Evolutionary conservation across 768 basidiomycete genomes (phyloP), one percentile per base, ranked within the genome.

Genomic region (Phylloporus arenicola): DNA sequence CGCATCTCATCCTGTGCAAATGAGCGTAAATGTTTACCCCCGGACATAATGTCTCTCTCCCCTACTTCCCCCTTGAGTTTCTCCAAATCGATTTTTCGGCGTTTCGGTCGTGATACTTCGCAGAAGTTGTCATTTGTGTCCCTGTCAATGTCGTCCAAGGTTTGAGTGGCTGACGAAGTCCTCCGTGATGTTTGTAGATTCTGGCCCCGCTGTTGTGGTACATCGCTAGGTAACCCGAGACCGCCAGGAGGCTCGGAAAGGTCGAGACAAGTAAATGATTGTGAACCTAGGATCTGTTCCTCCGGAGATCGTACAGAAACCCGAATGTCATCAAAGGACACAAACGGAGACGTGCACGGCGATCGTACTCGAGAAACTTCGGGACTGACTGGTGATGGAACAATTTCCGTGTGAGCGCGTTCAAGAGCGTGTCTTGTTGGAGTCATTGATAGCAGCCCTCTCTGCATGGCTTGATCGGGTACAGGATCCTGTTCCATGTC

Each of bases 191-290:
- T 38, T 17, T 45, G 43, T 20, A 48, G 48, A 3, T 30, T 48
- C 33, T 54, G 52, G 20, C 13, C 51, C 10, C n/a, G 45, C 2
- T 14, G 11, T 39, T 43, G 42, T 2, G 37, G 16, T 17, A 14
- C 34, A 22, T 25, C 43, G 0, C 13, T 40, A 17, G 47, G 27
- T 30, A 38, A 13, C 10, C 0, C 24, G 0, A n/a, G 13, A 19
- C 43, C 47, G 13, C 51, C 44, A 13, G 31, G 25, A 10, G 38
- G 20, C 16, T 45, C 41, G 3, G 44, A 22, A 22, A 44, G 43
- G 7, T 62, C 47, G 5, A 64, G 51, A 35, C 39, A 44, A 29
- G 44, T 17, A 43, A 67, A 57, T 4, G 55, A 60, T 22, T 54
- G 52, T 10, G 47, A 53, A 4, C 17, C 43, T 2, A 31, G 25